Conservation (phyloP, 345 rosid species). For the Salix arbutifolia region DNA sequence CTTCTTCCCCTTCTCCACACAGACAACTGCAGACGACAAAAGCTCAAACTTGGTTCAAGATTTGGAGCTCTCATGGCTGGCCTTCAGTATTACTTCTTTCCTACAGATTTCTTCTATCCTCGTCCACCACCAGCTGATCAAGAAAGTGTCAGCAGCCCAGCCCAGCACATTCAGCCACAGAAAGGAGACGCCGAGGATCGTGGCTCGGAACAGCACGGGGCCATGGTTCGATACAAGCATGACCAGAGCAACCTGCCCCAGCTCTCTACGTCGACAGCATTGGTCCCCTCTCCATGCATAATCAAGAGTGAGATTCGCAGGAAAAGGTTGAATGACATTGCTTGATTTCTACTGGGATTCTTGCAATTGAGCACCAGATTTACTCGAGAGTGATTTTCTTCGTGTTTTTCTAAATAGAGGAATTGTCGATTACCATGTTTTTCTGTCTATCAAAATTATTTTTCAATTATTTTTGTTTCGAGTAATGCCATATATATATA, state of each 20-base stretch:
- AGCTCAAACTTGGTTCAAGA: background rate
- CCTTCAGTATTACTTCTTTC: slow-evolving; percentile 19
- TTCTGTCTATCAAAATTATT: too few species aligned
- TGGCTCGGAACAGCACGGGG: background rate
- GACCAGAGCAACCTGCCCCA: background rate
- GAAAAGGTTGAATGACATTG: background rate
- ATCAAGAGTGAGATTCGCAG: background rate
- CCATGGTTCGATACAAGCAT: background rate
- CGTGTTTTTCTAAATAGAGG: too few species aligned
- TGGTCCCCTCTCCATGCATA: background rate
- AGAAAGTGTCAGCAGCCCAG: background rate
- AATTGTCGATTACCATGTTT: too few species aligned
- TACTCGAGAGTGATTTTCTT: too few species aligned
- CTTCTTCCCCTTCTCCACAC: background rate
- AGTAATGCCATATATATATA: too few species aligned
- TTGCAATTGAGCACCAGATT: background rate
- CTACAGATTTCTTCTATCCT: slow-evolving; percentile 22
- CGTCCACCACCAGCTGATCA: background rate
- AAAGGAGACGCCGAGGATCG: background rate
- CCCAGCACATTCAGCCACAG: background rate
- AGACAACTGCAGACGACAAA: background rate
- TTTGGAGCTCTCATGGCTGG: slow-evolving; percentile 14
- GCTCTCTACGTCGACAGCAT: background rate
- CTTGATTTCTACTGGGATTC: background rate
- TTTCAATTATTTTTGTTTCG: too few species aligned